Percentiles rank a stretch among this genome's conserved stretches.
Evolutionary conservation across 306 rosid species (phyloP).

Genomic region (Psophocarpus tetragonolobus): DNA sequence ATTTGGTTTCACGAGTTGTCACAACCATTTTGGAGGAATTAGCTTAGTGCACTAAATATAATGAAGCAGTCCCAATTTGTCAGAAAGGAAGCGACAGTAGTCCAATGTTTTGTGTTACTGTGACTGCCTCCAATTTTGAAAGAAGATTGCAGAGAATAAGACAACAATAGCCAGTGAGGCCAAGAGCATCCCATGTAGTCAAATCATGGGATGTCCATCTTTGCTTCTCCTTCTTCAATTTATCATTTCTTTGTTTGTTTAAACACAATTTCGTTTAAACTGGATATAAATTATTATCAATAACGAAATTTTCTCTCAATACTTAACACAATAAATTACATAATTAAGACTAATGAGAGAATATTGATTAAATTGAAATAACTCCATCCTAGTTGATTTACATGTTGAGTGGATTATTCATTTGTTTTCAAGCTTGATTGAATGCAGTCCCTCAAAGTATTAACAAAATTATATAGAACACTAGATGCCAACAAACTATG

Average conservation of each 20-base stretch:
- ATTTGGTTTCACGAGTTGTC: not conserved
- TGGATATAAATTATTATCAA: too few relatives aligned
- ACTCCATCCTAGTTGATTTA: too few relatives aligned
- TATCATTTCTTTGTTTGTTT: not conserved
- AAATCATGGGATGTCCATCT: conserved; percentile 17
- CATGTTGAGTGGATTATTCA: not conserved
- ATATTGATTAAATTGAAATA: too few relatives aligned
- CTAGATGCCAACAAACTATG: conserved; percentile 34
- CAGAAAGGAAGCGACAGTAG: conserved; percentile 6
- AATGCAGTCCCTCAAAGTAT: not conserved
- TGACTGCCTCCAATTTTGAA: conserved; percentile 16
- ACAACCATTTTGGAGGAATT: not conserved
- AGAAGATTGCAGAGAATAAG: conserved; percentile 23
- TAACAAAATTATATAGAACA: not conserved
- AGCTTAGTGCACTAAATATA: not conserved
- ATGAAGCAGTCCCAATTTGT: not conserved
- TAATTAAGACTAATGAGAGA: too few relatives aligned
- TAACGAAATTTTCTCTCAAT: too few relatives aligned
- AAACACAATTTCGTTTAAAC: too few relatives aligned
- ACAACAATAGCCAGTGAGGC: conserved; percentile 29
- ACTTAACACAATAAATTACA: too few relatives aligned
- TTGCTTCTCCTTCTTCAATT: conserved; percentile 29
- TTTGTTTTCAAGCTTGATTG: not conserved
- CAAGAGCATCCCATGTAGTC: conserved; percentile 40
- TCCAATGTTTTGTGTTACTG: conserved; percentile 10